phyloP scores from a whole-genome alignment of 495 filamentous ascomycete species.

The Tuber melanosporum region DNA sequence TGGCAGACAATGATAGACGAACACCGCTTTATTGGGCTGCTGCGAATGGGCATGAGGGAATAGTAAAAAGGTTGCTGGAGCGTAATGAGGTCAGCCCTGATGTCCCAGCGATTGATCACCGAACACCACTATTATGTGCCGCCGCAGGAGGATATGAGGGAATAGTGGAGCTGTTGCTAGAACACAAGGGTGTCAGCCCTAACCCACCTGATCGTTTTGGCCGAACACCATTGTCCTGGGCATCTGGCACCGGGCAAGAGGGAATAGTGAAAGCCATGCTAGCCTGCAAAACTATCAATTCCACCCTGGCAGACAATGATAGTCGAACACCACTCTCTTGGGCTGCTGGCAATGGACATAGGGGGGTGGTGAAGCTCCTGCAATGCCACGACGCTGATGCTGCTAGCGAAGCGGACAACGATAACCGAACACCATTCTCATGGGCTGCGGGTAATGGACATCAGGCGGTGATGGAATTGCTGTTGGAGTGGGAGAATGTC shows the following conservation, averaged over 20 bases:
- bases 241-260: conserved; percentile 3
- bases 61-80: conserved; percentile 48
- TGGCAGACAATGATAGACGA: conserved; percentile 13
- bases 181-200: neutral
- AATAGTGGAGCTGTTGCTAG: conserved; percentile 21
- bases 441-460: conserved; percentile 13
- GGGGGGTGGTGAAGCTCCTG: conserved; percentile 10
- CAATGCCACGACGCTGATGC: neutral
- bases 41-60: conserved; percentile 48
- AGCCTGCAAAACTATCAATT: neutral
- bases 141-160: conserved; percentile 8
- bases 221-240: neutral
- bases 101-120: neutral
- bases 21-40: conserved; percentile 51
- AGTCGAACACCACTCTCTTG: conserved; percentile 13
- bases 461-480: conserved; percentile 6
- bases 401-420: neutral
- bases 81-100: conserved; percentile 3
- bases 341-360: conserved; percentile 16
- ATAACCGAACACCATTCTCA: neutral
- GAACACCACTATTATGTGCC: conserved; percentile 9
- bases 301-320: conserved; percentile 13
- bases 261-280: conserved; percentile 12
- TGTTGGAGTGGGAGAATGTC: conserved; percentile 17
- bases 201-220: neutral